These are phyloP conservation scores for Tausonia pullulans DNA, from an alignment of 1,284 basidiomycete genomes.

Conservation along the genomic window DNA sequence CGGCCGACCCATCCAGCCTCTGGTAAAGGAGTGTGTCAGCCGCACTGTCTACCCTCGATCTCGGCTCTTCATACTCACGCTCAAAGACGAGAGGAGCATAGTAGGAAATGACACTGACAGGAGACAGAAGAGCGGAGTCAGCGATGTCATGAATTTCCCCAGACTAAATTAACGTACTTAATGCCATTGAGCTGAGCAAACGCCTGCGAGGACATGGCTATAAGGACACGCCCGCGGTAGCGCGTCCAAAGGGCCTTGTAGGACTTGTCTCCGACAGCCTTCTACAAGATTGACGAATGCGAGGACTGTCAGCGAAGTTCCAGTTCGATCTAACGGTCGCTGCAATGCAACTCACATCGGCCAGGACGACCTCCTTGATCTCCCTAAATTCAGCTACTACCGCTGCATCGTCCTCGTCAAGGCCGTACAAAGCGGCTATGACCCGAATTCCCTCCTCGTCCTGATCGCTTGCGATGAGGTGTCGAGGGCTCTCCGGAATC, in stretches of 20 bases:
- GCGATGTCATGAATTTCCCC: neutral
- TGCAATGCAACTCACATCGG: constrained; percentile 48
- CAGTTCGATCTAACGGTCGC: neutral
- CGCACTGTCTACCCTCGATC: constrained; percentile 11
- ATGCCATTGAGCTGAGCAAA: constrained; percentile 63
- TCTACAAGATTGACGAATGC: constrained; percentile 16
- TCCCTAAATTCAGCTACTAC: constrained; percentile 81
- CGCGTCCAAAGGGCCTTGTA: constrained; percentile 78
- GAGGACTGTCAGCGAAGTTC: neutral
- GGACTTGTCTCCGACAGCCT: constrained; percentile 67
- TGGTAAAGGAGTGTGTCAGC: neutral
- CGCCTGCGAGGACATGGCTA: constrained; percentile 95
- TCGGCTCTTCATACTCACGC: constrained; percentile 37
- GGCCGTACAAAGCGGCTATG: constrained; percentile 81
- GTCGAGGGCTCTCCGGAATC: constrained; percentile 88
- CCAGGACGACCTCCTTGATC: constrained; percentile 77
- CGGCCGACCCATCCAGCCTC: constrained; percentile 95
- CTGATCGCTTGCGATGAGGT: constrained; percentile 81
- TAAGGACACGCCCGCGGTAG: constrained; percentile 77
- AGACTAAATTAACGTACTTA: constrained; percentile 41
- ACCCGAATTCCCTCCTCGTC: constrained; percentile 79
- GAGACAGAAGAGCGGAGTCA: neutral
- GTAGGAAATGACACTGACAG: constrained; percentile 65
- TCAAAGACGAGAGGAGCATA: constrained; percentile 77
- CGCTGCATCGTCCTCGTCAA: constrained; percentile 56